Evolutionary conservation across 225 moss, liverwort and hornwort species (phyloP).

Genomic region (Pseudoscleropodium purum): DNA sequence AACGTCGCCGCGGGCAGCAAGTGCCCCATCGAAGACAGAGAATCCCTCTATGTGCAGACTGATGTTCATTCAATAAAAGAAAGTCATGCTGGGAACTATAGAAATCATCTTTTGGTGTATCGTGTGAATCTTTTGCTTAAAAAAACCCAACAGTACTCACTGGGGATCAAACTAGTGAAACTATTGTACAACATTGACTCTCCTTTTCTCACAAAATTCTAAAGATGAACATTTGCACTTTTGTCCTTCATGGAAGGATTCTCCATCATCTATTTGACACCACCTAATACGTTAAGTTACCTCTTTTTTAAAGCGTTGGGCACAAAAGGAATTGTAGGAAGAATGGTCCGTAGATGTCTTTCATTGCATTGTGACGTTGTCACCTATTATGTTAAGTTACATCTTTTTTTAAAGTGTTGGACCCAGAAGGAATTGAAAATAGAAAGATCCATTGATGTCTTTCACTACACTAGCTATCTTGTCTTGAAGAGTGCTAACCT

Average conservation of each 20-base stretch:
- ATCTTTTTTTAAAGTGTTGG: neutral
- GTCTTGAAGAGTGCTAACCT: neutral
- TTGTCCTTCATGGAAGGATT: neutral
- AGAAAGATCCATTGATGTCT: neutral
- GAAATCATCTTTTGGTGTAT: neutral
- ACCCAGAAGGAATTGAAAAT: neutral
- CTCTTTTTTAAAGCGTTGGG: neutral
- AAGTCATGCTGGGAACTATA: neutral
- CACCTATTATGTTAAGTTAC: neutral
- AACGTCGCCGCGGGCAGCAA: no score
- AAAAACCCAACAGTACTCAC: neutral
- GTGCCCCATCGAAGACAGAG: neutral
- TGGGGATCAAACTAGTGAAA: neutral
- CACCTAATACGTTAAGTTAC: neutral
- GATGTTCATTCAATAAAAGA: neutral
- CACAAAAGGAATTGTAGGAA: neutral
- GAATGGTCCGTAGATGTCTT: neutral
- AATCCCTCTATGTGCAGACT: neutral
- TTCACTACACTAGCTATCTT: fast-evolving
- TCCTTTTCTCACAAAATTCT: neutral
- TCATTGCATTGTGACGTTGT: neutral
- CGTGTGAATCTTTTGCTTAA: neutral
- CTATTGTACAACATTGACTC: neutral
- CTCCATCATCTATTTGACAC: fast-evolving
- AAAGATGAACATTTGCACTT: neutral